These are phyloP conservation scores for Diaporthe humulicola DNA, from an alignment of 2,329 filamentous ascomycete species.

Conservation along the genomic window DNA sequence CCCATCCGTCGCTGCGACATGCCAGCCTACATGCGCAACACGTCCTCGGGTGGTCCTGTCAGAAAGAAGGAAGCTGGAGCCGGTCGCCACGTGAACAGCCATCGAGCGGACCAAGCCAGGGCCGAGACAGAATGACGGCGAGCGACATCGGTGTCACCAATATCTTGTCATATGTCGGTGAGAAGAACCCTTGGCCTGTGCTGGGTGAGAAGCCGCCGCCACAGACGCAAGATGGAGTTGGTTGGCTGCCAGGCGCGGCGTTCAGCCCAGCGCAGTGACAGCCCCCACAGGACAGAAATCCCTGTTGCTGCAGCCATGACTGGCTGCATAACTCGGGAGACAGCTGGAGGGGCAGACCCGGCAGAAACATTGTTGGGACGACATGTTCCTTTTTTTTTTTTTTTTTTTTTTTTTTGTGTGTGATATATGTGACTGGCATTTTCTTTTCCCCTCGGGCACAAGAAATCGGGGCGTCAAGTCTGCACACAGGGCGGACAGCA, in stretches of 20 bases:
- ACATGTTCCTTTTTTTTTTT: constrained; percentile 7
- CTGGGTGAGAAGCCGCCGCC: constrained; percentile 23
- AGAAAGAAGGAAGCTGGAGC: constrained; percentile 15
- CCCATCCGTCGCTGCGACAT: neutral
- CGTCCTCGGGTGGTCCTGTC: neutral
- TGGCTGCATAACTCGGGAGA: constrained; percentile 8
- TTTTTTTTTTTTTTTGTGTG: constrained; percentile 9
- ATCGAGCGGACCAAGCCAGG: constrained; percentile 7
- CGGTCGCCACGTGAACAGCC: constrained; percentile 30
- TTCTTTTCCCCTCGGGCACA: neutral
- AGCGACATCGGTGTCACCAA: constrained; percentile 34
- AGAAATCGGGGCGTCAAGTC: neutral
- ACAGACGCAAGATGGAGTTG: constrained; percentile 17
- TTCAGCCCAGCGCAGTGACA: constrained; percentile 36
- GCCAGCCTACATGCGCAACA: neutral
- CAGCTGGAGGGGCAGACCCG: neutral
- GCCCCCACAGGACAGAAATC: constrained; percentile 26
- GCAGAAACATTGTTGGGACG: constrained; percentile 1
- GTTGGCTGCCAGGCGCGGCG: constrained; percentile 32
- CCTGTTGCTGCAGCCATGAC: constrained; percentile 31
- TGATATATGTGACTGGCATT: neutral
- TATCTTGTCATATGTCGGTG: constrained; percentile 39
- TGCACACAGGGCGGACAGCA: neutral
- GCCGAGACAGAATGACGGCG: constrained; percentile 24
- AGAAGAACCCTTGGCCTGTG: constrained; percentile 32